Conservation (phyloP, 2,329 filamentous ascomycete genomes). For the Thermothelomyces thermophilus region DNA sequence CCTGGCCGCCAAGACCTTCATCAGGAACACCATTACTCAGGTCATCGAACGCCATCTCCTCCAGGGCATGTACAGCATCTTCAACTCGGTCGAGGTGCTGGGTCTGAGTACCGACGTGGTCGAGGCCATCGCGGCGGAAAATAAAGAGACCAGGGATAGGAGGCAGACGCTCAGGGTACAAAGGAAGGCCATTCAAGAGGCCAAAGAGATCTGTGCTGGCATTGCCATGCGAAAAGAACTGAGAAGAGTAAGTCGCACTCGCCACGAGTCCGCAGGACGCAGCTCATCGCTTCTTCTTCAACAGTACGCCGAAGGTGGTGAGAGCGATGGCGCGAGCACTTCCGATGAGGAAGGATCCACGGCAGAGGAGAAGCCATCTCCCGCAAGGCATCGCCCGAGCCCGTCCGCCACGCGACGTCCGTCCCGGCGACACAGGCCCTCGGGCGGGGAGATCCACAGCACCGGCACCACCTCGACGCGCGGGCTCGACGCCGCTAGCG, state of each 20-base stretch:
- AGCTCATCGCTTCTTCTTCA: neutral
- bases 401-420: neutral
- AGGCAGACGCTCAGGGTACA: slow-evolving; percentile 41
- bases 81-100: slow-evolving; percentile 47
- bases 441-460: neutral
- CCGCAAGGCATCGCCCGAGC: slow-evolving; percentile 5
- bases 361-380: neutral
- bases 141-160: slow-evolving; percentile 46
- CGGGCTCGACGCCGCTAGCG: neutral
- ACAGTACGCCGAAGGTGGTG: slow-evolving; percentile 27
- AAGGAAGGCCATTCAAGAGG: slow-evolving; percentile 46
- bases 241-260: slow-evolving; percentile 25
- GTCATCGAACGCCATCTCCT: slow-evolving; percentile 46
- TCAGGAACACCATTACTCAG: slow-evolving; percentile 47
- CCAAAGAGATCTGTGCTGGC: slow-evolving; percentile 42
- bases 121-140: slow-evolving; percentile 47
- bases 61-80: slow-evolving; percentile 45
- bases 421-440: slow-evolving; percentile 1
- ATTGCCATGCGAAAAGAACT: slow-evolving; percentile 48
- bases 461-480: slow-evolving; percentile 2
- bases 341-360: slow-evolving; percentile 26
- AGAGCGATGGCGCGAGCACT: slow-evolving; percentile 24
- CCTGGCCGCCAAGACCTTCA: slow-evolving; percentile 46
- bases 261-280: neutral
- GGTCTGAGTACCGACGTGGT: slow-evolving; percentile 39